These are phyloP conservation scores for Mucor saturninus DNA, from an alignment of 371 early-diverging fungal species.

Conservation along the genomic window DNA sequence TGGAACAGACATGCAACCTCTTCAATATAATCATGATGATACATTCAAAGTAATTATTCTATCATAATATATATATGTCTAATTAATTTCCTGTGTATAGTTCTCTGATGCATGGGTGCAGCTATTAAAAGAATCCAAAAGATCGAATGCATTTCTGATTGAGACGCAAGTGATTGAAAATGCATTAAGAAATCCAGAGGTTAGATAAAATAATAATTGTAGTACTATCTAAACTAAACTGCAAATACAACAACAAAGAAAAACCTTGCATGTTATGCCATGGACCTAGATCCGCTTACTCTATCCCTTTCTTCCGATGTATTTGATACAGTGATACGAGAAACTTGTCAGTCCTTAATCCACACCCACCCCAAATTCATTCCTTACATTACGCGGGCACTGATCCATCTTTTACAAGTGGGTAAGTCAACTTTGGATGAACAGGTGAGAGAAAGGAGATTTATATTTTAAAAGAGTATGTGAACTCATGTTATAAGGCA, in stretches of 20 bases:
- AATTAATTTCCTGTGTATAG: not conserved
- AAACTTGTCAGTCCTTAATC: conserved; percentile 5
- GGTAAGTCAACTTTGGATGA: not conserved
- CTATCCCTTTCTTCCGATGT: not conserved
- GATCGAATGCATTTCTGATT: not conserved
- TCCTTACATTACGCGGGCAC: not conserved
- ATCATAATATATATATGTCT: not conserved
- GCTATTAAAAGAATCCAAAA: not conserved
- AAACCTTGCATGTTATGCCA: not conserved
- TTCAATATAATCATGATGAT: not conserved
- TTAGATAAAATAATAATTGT: not conserved
- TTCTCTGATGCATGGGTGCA: conserved; percentile 5
- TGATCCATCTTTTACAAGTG: conserved; percentile 4
- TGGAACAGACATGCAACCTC: conserved; percentile 5
- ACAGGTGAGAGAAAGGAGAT: conserved; percentile 1
- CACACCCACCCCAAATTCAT: not conserved
- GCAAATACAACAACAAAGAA: not conserved
- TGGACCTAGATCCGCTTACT: not conserved
- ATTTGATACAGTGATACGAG: conserved; percentile 2
- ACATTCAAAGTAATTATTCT: not conserved
- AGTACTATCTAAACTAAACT: not conserved
- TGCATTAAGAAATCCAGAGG: conserved; percentile 1
- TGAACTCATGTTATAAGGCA: not conserved
- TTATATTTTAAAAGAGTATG: not conserved
- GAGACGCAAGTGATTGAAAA: conserved; percentile 8